Percentiles rank a stretch among this genome's conserved stretches.
Evolutionary conservation across 202 grass and related monocot species (phyloP).

Genomic region (Tripidium arundinaceum): DNA sequence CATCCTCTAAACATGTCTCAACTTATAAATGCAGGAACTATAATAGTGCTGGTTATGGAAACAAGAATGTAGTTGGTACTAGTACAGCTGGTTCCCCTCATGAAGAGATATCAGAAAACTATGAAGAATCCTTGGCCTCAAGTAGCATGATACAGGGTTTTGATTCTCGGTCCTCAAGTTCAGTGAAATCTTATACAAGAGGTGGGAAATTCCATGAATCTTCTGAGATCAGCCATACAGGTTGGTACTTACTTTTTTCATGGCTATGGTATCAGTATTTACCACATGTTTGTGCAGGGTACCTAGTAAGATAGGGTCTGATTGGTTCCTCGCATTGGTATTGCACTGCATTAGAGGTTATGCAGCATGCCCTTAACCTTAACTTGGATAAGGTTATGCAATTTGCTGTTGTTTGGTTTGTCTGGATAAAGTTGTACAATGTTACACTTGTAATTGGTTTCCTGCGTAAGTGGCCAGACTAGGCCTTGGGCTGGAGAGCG

Average conservation of each 20-base stretch:
- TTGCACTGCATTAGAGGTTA: neutral
- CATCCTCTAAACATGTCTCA: conserved; percentile 36
- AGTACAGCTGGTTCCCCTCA: conserved; percentile 11
- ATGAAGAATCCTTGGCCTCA: conserved; percentile 43
- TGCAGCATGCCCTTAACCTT: neutral
- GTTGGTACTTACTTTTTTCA: conserved; percentile 31
- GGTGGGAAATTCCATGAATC: conserved; percentile 27
- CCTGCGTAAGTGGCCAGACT: neutral
- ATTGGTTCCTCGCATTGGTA: neutral
- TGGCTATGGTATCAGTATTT: conserved; percentile 6
- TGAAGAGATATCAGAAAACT: conserved; percentile 16
- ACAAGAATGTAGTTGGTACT: conserved; percentile 42
- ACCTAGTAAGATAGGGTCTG: neutral
- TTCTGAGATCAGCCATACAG: conserved; percentile 43
- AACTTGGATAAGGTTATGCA: neutral
- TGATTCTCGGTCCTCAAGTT: conserved; percentile 30
- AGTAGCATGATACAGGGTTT: conserved; percentile 26
- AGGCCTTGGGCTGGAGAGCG: neutral
- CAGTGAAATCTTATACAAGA: conserved; percentile 41
- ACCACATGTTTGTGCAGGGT: neutral
- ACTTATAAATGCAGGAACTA: conserved; percentile 40
- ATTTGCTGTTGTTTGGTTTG: neutral
- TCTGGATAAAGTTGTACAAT: neutral
- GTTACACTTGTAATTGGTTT: neutral
- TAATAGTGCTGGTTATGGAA: conserved; percentile 30